Base-by-base conservation (phyloP, 495 filamentous ascomycete genomes). In the Cercophora scortea region DNA sequence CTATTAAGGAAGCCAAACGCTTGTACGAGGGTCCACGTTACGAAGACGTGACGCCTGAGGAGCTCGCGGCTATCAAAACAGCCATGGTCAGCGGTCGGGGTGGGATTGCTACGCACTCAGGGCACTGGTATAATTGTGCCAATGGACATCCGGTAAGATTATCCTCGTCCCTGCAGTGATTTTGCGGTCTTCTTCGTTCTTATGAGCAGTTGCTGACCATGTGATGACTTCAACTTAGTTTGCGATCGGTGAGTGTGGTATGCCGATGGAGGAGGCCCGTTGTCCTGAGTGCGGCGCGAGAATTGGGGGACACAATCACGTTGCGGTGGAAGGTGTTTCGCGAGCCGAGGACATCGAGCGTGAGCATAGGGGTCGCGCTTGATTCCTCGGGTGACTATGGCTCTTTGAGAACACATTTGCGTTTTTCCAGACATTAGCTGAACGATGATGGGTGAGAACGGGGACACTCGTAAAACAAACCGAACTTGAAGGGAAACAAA, bases 201-300 rank as follows among this genome's bases (percentile, higher is more conserved):
- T 15, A 15, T 40, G 11, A 8, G 3, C 11, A 8, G 38, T 2
- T 40, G 38, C 10, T 15, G 11, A 40, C n/a, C n/a, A 11, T 40
- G 10, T 38, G 38, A 15, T 42, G 1, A 8, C 15, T 15, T 15
- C 15, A 1, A 42, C 2, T 42, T 42, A 42, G 16, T 90, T 90
- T 57, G 84, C 85, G 0, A 69, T 88, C 36, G 85, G 86, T 0
- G 79, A 89, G 54, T 91, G 87, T 62, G 88, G 86, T 9, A 80
- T 79, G 72, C 79, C 86, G 0, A 84, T 86, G 76, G 51, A 89
- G 64, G 49, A 55, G 47, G 71, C 84, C 3, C 54, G 57, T 25
- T 91, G 86, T 53, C 86, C 87, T 4, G 76, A 89, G 52, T 90
- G 85, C 58, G 76, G 72, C 10, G 73, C 71, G 4, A 51, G 68